Conservation (phyloP, 257 asterid species). For the Linderniella brevidens region DNA sequence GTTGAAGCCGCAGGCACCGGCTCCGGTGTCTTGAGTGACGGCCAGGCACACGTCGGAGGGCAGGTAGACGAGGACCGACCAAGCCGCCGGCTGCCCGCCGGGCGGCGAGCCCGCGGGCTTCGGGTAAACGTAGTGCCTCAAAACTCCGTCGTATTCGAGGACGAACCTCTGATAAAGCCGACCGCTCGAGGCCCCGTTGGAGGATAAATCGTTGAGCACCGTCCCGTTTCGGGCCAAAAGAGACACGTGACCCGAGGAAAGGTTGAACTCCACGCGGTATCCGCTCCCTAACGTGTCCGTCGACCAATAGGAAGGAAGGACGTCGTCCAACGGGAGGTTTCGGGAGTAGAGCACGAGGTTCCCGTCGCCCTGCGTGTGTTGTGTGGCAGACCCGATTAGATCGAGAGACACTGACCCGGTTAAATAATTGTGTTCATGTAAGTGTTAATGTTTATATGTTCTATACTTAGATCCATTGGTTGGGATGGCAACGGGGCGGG, state of each 20-base stretch:
- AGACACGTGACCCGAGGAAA: constrained; percentile 17
- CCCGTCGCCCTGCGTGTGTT: constrained; percentile 12
- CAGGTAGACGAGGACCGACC: constrained; percentile 13
- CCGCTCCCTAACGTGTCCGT: constrained; percentile 4
- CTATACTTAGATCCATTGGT: too few relatives aligned
- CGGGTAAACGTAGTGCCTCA: constrained; percentile 16
- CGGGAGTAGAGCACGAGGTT: constrained; percentile 15
- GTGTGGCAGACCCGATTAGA: too few relatives aligned
- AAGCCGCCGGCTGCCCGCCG: constrained; percentile 1
- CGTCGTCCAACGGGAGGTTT: constrained; percentile 10
- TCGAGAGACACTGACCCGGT: too few relatives aligned
- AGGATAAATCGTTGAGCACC: not conserved
- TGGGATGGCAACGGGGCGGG: too few relatives aligned
- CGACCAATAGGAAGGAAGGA: constrained; percentile 4
- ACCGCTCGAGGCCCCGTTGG: constrained; percentile 1
- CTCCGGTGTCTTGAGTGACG: not conserved
- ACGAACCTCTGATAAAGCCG: constrained; percentile 12
- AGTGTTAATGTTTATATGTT: too few relatives aligned
- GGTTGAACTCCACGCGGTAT: constrained; percentile 12
- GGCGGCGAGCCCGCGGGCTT: constrained; percentile 1
- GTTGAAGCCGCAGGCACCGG: constrained; percentile 33
- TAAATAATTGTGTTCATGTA: too few relatives aligned
- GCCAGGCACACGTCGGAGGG: constrained; percentile 21
- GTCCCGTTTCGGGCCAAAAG: constrained; percentile 12
- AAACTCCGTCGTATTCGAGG: constrained; percentile 19